phyloP scores from a whole-genome alignment of 305 asterid genomes.

The Fraxinus velutina region DNA sequence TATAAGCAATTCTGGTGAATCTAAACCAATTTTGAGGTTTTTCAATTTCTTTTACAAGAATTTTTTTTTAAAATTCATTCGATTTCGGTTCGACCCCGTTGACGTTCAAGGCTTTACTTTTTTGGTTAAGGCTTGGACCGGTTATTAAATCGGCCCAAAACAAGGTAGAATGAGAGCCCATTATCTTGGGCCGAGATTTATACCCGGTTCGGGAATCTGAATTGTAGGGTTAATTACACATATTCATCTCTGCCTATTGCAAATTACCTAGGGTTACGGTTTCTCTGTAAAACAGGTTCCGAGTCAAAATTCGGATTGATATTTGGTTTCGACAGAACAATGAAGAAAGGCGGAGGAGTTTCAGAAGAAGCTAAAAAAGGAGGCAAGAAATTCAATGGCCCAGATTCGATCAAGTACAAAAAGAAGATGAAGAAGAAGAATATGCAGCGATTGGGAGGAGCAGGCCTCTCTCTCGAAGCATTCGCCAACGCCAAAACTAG shows the following conservation, averaged over 20 bases:
- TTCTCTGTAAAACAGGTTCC: neutral
- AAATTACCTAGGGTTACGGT: slow-evolving; percentile 23
- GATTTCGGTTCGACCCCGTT: neutral
- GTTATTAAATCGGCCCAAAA: neutral
- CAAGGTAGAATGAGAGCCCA: neutral
- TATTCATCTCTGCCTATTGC: neutral
- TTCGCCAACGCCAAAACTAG: slow-evolving; percentile 74
- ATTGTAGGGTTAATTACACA: neutral
- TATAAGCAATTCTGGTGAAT: neutral
- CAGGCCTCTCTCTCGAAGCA: slow-evolving; percentile 69
- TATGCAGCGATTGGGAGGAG: slow-evolving; percentile 84
- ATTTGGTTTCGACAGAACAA: slow-evolving; percentile 12
- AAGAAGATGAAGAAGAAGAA: slow-evolving; percentile 58
- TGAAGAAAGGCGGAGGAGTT: slow-evolving; percentile 38
- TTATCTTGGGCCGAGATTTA: neutral
- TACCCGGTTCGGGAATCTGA: neutral
- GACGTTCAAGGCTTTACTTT: neutral
- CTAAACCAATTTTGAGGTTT: neutral
- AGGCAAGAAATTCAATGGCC: slow-evolving; percentile 35
- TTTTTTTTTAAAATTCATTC: neutral
- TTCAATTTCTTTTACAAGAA: neutral
- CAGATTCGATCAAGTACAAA: slow-evolving; percentile 36
- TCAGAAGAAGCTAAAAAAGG: slow-evolving; percentile 27
- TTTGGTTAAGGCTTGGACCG: neutral
- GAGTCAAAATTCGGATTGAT: neutral